Evolutionary conservation across 371 early-diverging fungal species (phyloP).

Genomic region (Mucor plumbeus): DNA sequence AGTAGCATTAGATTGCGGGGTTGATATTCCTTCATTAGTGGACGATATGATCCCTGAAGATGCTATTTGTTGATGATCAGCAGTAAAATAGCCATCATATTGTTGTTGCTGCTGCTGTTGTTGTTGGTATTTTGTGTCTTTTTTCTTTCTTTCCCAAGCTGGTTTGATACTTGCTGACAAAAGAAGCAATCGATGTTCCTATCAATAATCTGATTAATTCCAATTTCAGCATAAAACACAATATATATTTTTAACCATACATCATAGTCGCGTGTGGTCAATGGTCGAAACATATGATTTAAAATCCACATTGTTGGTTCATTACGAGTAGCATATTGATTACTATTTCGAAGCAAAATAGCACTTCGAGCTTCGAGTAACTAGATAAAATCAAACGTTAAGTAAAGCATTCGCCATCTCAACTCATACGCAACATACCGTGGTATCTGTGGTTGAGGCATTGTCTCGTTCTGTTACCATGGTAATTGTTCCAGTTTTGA

Average conservation of each 20-base stretch:
- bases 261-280: constrained; percentile 23
- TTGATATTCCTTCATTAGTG: constrained; percentile 4
- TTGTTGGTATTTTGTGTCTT: constrained; percentile 4
- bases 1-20: not conserved
- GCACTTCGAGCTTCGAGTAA: constrained; percentile 30
- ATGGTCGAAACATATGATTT: constrained; percentile 29
- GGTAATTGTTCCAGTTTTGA: not conserved
- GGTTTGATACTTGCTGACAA: constrained; percentile 22
- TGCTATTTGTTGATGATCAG: not conserved
- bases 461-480: not conserved
- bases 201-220: not conserved
- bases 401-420: not conserved
- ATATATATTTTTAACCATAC: constrained; percentile 10
- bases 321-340: constrained; percentile 14
- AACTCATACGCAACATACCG: not conserved
- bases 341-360: constrained; percentile 19
- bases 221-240: not conserved
- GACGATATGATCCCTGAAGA: not conserved
- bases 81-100: constrained; percentile 8
- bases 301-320: constrained; percentile 31
- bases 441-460: not conserved
- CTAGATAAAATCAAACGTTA: not conserved
- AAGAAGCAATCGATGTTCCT: constrained; percentile 28
- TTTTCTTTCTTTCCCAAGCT: constrained; percentile 32
- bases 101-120: not conserved